phyloP scores from a whole-genome alignment of 352 stramenopile genomes.

The Pythium grandisporangium region DNA sequence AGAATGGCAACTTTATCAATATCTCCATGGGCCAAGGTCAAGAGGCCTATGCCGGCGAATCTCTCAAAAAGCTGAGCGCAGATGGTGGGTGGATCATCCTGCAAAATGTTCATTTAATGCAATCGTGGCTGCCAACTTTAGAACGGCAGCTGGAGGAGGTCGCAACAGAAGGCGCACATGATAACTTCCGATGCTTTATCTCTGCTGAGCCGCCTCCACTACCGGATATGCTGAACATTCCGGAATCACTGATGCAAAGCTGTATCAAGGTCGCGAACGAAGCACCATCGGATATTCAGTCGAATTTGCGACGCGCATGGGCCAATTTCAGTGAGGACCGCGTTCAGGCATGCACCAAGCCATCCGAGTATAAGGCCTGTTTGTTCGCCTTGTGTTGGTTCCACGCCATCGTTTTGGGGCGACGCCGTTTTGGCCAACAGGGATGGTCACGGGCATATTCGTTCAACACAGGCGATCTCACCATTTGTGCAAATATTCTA shows the following conservation, averaged over 20 bases:
- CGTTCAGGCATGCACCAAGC: constrained; percentile 81
- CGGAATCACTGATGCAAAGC: constrained; percentile 92
- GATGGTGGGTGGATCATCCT: constrained; percentile 94
- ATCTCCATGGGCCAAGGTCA: constrained; percentile 92
- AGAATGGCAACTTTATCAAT: constrained; percentile 95
- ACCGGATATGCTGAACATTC: constrained; percentile 94
- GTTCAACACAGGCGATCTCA: constrained; percentile 95
- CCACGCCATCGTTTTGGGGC: constrained; percentile 91
- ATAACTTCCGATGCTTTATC: constrained; percentile 95
- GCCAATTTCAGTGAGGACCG: constrained; percentile 91
- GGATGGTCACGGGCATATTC: constrained; percentile 92
- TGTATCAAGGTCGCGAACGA: constrained; percentile 96
- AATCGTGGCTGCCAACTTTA: constrained; percentile 91
- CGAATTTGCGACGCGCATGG: constrained; percentile 91
- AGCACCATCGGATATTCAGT: constrained; percentile 93
- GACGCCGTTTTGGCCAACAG: constrained; percentile 90
- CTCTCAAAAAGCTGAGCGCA: constrained; percentile 87
- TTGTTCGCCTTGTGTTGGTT: constrained; percentile 95
- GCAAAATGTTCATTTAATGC: constrained; percentile 95
- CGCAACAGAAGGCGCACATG: constrained; percentile 82
- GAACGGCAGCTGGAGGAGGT: constrained; percentile 91
- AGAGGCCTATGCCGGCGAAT: constrained; percentile 88
- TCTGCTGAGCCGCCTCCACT: constrained; percentile 90
- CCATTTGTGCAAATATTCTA: constrained; percentile 93
- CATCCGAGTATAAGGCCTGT: constrained; percentile 90